A percentile compares a stretch with the other conserved stretches of the same genome.
Evolutionary conservation across 306 rosid species (phyloP).

Genomic region (Rosa chinensis): DNA sequence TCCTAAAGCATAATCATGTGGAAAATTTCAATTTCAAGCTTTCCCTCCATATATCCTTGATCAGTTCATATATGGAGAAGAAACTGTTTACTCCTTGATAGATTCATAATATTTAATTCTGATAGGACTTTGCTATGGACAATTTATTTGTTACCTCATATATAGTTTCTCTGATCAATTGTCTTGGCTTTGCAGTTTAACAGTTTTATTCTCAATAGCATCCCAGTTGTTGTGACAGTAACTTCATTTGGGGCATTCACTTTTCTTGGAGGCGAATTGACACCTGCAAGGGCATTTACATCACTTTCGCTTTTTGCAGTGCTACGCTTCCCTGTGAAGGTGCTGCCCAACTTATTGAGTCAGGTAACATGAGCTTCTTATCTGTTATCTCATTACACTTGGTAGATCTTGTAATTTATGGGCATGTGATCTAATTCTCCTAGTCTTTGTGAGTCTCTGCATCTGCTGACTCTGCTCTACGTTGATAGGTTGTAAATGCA

Average conservation of each 20-base stretch:
- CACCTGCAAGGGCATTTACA: constrained; percentile 91
- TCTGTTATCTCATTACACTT: neutral
- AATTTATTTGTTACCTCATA: neutral
- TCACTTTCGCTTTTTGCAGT: constrained; percentile 78
- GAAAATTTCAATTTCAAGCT: neutral
- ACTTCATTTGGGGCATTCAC: constrained; percentile 75
- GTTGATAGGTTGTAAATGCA: constrained; percentile 73
- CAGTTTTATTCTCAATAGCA: constrained; percentile 64
- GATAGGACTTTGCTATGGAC: neutral
- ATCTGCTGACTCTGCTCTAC: constrained; percentile 18
- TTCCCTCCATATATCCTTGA: neutral
- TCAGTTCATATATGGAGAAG: neutral
- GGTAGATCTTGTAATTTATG: neutral
- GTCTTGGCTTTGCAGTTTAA: constrained; percentile 56
- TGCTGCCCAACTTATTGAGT: constrained; percentile 75
- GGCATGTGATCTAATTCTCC: too few species aligned
- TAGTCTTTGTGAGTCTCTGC: neutral
- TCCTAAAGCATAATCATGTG: too few species aligned
- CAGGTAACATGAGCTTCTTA: constrained; percentile 49
- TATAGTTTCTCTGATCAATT: constrained; percentile 24
- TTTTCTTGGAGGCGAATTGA: constrained; percentile 78
- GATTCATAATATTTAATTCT: neutral
- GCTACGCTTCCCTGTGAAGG: constrained; percentile 67
- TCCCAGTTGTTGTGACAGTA: constrained; percentile 81
- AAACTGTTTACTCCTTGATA: neutral